Evolutionary conservation across 78 protist genomes (phyloP).

Genomic region (Cavenderia fasciculata): DNA sequence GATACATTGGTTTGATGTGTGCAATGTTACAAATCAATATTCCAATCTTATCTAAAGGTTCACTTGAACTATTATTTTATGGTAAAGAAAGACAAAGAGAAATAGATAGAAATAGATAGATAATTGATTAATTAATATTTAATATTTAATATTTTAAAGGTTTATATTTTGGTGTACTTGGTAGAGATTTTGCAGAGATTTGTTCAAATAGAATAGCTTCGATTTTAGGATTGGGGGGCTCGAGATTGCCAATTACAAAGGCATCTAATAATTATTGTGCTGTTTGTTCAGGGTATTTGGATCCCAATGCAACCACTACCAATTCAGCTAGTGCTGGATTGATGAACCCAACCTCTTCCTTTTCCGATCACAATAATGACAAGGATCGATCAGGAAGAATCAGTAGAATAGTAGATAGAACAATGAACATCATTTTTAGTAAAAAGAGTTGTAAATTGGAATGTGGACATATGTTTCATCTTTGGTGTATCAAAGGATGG

Average conservation of each 20-base stretch:
- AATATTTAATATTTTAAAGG: no score
- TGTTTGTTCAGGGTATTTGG: conserved; percentile 40
- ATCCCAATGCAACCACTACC: background rate
- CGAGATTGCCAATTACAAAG: conserved; percentile 38
- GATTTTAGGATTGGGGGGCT: conserved; percentile 50
- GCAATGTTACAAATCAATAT: background rate
- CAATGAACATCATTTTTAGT: conserved; percentile 50
- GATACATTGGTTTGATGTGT: background rate
- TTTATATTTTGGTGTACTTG: conserved; percentile 36
- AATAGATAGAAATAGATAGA: no score
- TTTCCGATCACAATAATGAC: background rate
- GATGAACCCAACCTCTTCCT: conserved; percentile 3
- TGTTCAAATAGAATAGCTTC: conserved; percentile 57
- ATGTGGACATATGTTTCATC: conserved; percentile 54
- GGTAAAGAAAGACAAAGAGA: no score
- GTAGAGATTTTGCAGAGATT: conserved; percentile 59
- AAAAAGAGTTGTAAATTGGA: conserved; percentile 36
- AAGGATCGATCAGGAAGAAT: background rate
- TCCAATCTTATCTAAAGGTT: background rate
- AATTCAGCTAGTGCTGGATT: no score
- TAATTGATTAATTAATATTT: no score
- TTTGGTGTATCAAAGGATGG: conserved; percentile 71
- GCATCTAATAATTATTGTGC: conserved; percentile 62
- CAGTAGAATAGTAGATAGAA: conserved; percentile 16
- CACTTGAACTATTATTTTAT: background rate